Evolutionary conservation across 2,329 filamentous ascomycete species (phyloP), one percentile per base, ranked within the genome.

Genomic region (Pseudopyrenochaeta lycopersici): DNA sequence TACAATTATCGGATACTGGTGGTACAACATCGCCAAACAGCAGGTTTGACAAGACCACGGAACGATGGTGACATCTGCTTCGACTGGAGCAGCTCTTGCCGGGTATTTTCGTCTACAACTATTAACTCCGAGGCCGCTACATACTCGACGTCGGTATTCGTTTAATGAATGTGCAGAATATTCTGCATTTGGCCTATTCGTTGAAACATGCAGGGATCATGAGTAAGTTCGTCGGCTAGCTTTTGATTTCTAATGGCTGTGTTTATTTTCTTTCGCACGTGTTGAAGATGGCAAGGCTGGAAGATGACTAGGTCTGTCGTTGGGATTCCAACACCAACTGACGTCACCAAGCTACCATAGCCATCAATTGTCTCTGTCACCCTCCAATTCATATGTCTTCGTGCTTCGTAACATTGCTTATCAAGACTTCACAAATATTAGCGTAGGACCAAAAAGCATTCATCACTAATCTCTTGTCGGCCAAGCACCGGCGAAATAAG

Each of bases 381-480:
- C 9, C 17, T 33, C 11, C 17, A 17, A n/a, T 7, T 27, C 29
- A 9, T 14, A 27, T 18, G n/a, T n/a, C n/a, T 18, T 44, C 18
- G 10, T 17, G 29, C 18, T 39, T 27, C 10, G 20, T n/a, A 20
- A 10, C 30, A 15, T 20, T 47, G 45, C 45, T 48, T 48, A 48
- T 40, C 45, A 48, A 48, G 45, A 39, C 20, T 4, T 20, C 11
- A 6, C 2, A 20, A 3, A 10, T 30, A 33, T 38, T 30, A 27
- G 10, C 36, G 38, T 7, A 31, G 12, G 31, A 14, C 35, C 18
- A 11, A 10, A 10, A 41, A 32, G 39, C 30, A 32, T 7, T 49
- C 32, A 30, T 44, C 40, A 44, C 20, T 18, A 10, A 31, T 17
- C n/a, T 32, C 39, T 49, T 49, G 46, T 32, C 32, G 31, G 27